A percentile compares a stretch with the other conserved stretches of the same genome.
Evolutionary conservation across 2,329 filamentous ascomycete species (phyloP).

Genomic region (Ophioceras dolichostomum): DNA sequence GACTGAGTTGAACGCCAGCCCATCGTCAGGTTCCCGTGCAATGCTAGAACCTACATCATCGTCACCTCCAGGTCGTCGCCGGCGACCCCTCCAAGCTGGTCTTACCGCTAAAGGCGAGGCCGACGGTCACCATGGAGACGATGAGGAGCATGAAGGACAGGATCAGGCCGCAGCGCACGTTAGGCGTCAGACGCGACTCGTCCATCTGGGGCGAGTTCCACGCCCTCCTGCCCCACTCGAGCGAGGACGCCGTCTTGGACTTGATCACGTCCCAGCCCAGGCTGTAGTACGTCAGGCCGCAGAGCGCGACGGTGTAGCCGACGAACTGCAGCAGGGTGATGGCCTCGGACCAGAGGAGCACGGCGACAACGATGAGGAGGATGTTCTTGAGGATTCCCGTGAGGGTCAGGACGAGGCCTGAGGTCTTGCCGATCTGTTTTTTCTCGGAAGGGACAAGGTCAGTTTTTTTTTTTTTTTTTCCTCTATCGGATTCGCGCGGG

Average conservation of each 20-base stretch:
- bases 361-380: conserved; percentile 63
- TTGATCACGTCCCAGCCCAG: conserved; percentile 20
- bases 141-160: conserved; percentile 7
- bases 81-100: too few relatives aligned
- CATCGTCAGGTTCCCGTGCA: too few relatives aligned
- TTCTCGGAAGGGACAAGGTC: too few relatives aligned
- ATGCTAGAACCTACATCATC: too few relatives aligned
- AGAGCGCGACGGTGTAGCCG: conserved; percentile 61
- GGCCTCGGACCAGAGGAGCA: conserved; percentile 65
- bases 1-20: too few relatives aligned
- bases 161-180: conserved; percentile 11
- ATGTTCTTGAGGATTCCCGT: conserved; percentile 84
- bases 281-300: conserved; percentile 34
- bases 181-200: conserved; percentile 9
- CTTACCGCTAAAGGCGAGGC: conserved; percentile 6
- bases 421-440: conserved; percentile 72
- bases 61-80: too few relatives aligned
- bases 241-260: conserved; percentile 3
- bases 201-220: conserved; percentile 7
- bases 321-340: conserved; percentile 61
- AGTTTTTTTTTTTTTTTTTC: too few relatives aligned
- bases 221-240: conserved; percentile 8
- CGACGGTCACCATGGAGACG: conserved; percentile 9
- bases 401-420: conserved; percentile 72
- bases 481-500: too few relatives aligned